Evolutionary conservation across 73 alveolate species (phyloP), one percentile per base, ranked within the genome.

Genomic region (Paramecium primaurelia): DNA sequence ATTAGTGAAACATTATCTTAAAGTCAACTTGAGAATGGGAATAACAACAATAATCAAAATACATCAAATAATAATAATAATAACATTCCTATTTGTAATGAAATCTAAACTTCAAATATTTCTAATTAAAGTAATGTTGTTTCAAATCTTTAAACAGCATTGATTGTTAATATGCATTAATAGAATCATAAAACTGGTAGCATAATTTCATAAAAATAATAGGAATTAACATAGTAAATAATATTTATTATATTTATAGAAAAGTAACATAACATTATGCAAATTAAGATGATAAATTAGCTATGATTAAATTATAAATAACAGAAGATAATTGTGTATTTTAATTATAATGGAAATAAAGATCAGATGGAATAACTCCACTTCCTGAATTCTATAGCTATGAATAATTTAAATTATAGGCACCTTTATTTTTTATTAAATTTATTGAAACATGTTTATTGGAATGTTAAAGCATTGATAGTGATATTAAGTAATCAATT

Each of bases 221-320:
- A 64, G 28, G 84, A 64, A 64, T 34, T 64, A 32, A 34, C 84
- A 0, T 64, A 64, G 84, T 64, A 64, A 59, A 32, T 32, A 8
- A 16, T 54, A n/a, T n/a, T n/a, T 54, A 8, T 1, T 32, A 14
- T 25, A 8, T 6, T 64, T 25, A 25, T 64, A 64, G 84, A 64
- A 64, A 64, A 64, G 84, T 64, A 64, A 34, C 47, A 28, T 28
- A 64, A 64, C 84, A 64, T 28, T 73, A 73, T 40, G 87, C 87
- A 32, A 73, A 32, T 36, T 36, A 38, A 36, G 59, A 34, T 11
- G 87, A 73, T 40, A 73, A 40, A 38, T 37, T 73, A 73, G 59
- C n/a, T 0, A 11, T 44, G 18, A 73, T 73, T 73, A 73, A 34
- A 73, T 37, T 73, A 73, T 26, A 73, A 38, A 34, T 73, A 14